These are phyloP conservation scores for Pichia rugopelliculosa DNA, from an alignment of 805 yeast species.

Conservation along the genomic window DNA sequence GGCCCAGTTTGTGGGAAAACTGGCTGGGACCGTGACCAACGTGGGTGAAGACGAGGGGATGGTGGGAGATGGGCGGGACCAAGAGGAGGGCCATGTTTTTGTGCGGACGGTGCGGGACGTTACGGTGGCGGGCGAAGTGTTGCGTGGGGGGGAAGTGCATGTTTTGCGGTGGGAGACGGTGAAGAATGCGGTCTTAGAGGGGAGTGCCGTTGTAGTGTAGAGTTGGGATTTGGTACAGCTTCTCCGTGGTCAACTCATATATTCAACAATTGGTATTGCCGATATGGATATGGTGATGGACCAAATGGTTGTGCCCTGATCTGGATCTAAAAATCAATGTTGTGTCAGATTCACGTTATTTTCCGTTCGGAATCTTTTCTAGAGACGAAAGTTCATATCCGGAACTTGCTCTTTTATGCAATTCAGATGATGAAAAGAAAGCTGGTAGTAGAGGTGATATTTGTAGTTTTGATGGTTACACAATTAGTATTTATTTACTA, in stretches of 20 bases:
- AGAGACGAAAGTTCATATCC: no score
- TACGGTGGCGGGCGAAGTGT: neutral
- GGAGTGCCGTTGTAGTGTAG: conserved; percentile 37
- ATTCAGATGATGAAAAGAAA: no score
- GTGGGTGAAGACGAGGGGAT: no score
- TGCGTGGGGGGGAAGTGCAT: neutral
- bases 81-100: conserved; percentile 66
- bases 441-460: no score
- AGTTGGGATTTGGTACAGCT: conserved; percentile 23
- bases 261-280: neutral
- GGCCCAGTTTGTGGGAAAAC: conserved; percentile 50
- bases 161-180: neutral
- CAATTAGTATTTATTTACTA: no score
- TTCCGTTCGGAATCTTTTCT: no score
- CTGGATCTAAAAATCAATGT: conserved; percentile 15
- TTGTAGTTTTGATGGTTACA: conserved; percentile 48
- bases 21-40: no score
- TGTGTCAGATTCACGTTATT: conserved; percentile 8
- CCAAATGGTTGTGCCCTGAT: no score
- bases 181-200: conserved; percentile 44
- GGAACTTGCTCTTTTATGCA: no score
- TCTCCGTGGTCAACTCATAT: no score
- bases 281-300: neutral
- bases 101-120: neutral
- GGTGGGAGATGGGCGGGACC: neutral